phyloP scores from a whole-genome alignment of 768 basidiomycete species.

The Russula abietina region DNA sequence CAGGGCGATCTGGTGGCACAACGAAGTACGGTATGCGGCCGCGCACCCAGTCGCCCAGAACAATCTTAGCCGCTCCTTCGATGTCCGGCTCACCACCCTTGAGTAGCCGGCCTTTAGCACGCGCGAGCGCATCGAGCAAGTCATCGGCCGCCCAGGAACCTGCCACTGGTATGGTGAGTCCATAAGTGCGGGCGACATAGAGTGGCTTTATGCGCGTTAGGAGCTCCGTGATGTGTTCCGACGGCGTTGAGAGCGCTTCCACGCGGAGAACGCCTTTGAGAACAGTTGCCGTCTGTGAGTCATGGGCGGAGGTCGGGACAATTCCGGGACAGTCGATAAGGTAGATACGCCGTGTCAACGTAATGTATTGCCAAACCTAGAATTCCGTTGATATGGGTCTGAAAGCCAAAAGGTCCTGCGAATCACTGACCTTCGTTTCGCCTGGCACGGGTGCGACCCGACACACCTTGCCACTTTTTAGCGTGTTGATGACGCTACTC shows the following conservation, averaged over 20 bases:
- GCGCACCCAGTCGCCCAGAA: conserved; percentile 94
- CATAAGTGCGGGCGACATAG: conserved; percentile 84
- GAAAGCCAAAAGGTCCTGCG: neutral
- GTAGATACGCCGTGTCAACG: conserved; percentile 91
- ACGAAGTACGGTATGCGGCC: conserved; percentile 98
- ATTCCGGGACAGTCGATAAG: conserved; percentile 99
- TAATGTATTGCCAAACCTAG: conserved; percentile 98
- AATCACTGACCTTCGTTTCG: conserved; percentile 69
- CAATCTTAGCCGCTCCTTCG: conserved; percentile 89
- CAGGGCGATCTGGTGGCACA: conserved; percentile 76
- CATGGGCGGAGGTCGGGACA: conserved; percentile 88
- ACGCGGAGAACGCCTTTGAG: conserved; percentile 96
- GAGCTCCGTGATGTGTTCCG: conserved; percentile 84
- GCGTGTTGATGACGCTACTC: conserved; percentile 94
- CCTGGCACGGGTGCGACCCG: conserved; percentile 94
- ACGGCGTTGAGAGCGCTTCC: conserved; percentile 87
- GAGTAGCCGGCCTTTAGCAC: conserved; percentile 85
- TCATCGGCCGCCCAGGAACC: conserved; percentile 65
- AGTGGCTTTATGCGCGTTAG: conserved; percentile 89
- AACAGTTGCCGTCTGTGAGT: conserved; percentile 85
- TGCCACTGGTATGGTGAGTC: conserved; percentile 54
- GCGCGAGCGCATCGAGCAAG: conserved; percentile 78
- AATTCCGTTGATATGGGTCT: neutral
- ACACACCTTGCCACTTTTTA: conserved; percentile 98
- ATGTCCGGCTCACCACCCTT: conserved; percentile 93